phyloP scores from a whole-genome alignment of 352 stramenopile species.

The Phytophthora sp. region DNA sequence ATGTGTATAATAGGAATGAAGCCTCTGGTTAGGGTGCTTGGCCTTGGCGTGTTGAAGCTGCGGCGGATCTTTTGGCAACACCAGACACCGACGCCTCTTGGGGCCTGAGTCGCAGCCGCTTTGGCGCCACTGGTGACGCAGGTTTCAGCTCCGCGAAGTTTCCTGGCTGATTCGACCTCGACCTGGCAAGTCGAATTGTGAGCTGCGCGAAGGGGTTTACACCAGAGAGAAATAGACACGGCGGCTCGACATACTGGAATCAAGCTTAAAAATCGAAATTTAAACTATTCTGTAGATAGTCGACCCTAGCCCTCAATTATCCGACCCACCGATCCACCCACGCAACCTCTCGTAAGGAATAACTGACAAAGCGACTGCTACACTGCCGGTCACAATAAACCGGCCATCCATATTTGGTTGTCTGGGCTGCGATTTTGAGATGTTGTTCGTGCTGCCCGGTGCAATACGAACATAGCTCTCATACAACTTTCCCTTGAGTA shows the following conservation, averaged over 20 bases:
- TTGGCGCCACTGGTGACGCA: no score
- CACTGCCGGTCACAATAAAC: no score
- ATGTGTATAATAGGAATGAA: no score
- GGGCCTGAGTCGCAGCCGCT: constrained; percentile 11
- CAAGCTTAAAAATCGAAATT: constrained; percentile 32
- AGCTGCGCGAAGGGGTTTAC: constrained; percentile 16
- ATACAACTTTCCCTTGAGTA: no score
- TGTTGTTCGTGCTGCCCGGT: no score
- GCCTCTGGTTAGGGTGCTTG: no score
- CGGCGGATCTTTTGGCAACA: constrained; percentile 27
- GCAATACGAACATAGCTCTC: no score
- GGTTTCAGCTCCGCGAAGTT: background rate
- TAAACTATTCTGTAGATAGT: constrained; percentile 22
- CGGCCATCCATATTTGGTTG: no score
- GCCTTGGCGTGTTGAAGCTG: constrained; percentile 10
- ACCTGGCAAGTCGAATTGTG: constrained; percentile 10
- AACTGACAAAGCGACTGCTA: no score
- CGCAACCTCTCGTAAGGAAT: no score
- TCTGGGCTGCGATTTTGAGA: no score
- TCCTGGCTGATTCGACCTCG: constrained; percentile 20
- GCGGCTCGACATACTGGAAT: constrained; percentile 13
- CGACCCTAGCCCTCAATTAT: background rate
- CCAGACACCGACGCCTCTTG: constrained; percentile 1
- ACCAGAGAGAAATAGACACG: constrained; percentile 11
- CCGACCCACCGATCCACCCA: no score